These are phyloP conservation scores for Colletotrichum sp. DNA, from an alignment of 2,329 filamentous ascomycete species.

Conservation along the genomic window DNA sequence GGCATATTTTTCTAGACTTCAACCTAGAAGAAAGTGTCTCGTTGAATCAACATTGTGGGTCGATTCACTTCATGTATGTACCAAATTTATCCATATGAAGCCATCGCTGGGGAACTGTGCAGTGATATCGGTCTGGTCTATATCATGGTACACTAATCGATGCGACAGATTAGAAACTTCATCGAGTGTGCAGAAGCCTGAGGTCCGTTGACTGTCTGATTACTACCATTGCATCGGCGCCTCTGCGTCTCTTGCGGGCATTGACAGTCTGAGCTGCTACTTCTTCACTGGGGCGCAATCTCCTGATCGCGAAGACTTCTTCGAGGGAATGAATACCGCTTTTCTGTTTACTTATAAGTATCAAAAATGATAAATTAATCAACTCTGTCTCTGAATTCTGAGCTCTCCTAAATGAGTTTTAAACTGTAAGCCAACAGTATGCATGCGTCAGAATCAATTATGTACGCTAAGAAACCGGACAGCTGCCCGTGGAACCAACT, in stretches of 20 bases:
- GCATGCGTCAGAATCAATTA: background rate
- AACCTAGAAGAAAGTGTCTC: background rate
- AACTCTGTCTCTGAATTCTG: background rate
- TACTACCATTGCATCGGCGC: background rate
- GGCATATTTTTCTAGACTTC: accelerated
- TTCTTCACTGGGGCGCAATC: background rate
- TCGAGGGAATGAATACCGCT: too few relatives aligned
- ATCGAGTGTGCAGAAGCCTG: background rate
- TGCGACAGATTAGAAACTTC: background rate
- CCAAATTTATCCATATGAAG: background rate
- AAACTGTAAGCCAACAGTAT: background rate
- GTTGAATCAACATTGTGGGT: accelerated
- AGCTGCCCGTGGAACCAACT: accelerated
- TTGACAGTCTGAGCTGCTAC: background rate
- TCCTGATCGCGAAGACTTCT: background rate
- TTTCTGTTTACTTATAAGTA: background rate
- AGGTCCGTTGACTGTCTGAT: too few relatives aligned
- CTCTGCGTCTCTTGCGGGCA: background rate
- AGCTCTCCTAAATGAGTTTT: accelerated
- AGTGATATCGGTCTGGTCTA: background rate
- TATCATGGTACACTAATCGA: background rate
- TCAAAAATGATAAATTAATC: background rate
- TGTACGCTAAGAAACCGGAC: background rate
- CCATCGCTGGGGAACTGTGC: background rate
- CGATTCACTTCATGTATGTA: background rate